Percentiles rank a stretch among this genome's conserved stretches.
Evolutionary conservation across 75 land plant genomes (phyloP).

Genomic region (Selaginella tamariscina): DNA sequence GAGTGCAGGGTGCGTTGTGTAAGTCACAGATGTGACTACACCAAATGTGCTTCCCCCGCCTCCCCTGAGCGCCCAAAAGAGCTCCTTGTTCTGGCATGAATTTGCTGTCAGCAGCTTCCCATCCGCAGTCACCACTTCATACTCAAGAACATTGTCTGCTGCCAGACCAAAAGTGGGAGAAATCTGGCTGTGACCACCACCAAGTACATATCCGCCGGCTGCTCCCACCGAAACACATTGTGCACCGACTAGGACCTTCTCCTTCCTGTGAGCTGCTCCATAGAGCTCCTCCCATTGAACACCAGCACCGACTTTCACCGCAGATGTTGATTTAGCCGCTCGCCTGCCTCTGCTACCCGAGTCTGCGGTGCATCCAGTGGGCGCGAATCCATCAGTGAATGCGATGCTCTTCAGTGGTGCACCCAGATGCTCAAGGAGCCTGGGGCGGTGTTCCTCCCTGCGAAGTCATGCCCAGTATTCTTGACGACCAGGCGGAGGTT

Average conservation of each 20-base stretch:
- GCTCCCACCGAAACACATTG: conserved; percentile 11
- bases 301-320: conserved; percentile 10
- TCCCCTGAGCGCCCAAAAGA: conserved; percentile 9
- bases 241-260: background rate
- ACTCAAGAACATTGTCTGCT: conserved; percentile 12
- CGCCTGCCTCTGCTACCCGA: background rate
- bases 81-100: conserved; percentile 5
- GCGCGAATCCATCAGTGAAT: background rate
- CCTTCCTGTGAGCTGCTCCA: background rate
- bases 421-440: conserved; percentile 9
- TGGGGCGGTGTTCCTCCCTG: background rate
- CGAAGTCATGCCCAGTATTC: background rate
- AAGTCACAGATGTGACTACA: conserved; percentile 7
- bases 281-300: conserved; percentile 11
- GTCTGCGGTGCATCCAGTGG: background rate
- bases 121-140: conserved; percentile 9
- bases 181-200: conserved; percentile 9
- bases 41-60: conserved; percentile 8
- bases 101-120: conserved; percentile 9
- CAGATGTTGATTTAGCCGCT: background rate
- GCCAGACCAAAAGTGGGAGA: conserved; percentile 8
- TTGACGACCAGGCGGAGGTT: background rate
- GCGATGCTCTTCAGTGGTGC: conserved; percentile 8
- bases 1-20: background rate
- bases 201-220: conserved; percentile 3